These are phyloP conservation scores for Alternaria brassicae DNA, from an alignment of 2,329 filamentous ascomycete species.

Conservation along the genomic window DNA sequence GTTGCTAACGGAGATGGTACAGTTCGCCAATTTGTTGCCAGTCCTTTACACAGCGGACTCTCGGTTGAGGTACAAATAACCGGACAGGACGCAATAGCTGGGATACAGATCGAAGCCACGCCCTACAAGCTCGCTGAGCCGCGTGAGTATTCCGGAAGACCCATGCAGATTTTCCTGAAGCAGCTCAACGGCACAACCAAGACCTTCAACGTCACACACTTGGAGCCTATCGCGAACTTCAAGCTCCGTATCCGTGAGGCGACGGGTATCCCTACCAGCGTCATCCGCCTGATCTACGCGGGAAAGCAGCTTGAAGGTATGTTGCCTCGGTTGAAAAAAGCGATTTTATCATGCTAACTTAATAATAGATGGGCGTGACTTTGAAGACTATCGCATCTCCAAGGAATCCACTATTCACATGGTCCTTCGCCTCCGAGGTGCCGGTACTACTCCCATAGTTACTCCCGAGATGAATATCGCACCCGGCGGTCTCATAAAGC, in stretches of 20 bases:
- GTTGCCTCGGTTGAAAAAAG: not conserved
- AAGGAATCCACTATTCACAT: constrained; percentile 74
- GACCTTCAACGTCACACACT: constrained; percentile 63
- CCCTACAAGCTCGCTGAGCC: constrained; percentile 1
- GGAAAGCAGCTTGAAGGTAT: constrained; percentile 71
- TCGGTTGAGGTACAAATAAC: constrained; percentile 58
- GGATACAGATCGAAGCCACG: constrained; percentile 57
- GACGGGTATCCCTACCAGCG: not conserved
- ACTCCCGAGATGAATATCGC: constrained; percentile 48
- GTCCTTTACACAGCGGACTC: constrained; percentile 54
- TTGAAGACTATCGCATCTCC: constrained; percentile 59
- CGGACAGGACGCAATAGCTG: constrained; percentile 51
- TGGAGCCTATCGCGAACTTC: constrained; percentile 89
- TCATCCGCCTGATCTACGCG: constrained; percentile 63
- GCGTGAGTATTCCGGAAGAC: not conserved
- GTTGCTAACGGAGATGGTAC: constrained; percentile 45
- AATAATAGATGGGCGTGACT: constrained; percentile 68
- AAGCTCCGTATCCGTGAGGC: constrained; percentile 77
- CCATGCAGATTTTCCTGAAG: not conserved
- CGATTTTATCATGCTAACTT: constrained; percentile 56
- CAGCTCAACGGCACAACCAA: constrained; percentile 61
- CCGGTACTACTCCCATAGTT: constrained; percentile 21
- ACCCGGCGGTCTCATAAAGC: constrained; percentile 53
- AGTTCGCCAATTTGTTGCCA: constrained; percentile 59
- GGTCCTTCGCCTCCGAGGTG: constrained; percentile 71